These are phyloP conservation scores for Gamarada debralockiae DNA, from an alignment of 495 filamentous ascomycete species.

Conservation along the genomic window DNA sequence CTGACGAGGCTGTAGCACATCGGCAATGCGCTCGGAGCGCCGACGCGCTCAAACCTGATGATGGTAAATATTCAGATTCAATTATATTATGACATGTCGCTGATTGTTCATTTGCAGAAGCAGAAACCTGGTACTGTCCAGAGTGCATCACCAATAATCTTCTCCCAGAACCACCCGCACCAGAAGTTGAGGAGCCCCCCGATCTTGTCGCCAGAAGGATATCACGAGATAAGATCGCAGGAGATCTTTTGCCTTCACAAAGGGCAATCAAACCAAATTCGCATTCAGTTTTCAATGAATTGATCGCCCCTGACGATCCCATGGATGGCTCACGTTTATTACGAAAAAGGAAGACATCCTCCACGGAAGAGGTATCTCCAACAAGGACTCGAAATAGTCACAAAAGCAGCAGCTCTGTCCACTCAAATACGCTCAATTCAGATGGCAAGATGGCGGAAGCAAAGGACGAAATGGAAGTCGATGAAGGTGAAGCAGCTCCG, in stretches of 20 bases:
- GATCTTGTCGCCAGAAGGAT: conserved; percentile 17
- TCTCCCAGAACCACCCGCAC: conserved; percentile 42
- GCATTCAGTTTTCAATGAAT: conserved; percentile 79
- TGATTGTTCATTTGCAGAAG: conserved; percentile 38
- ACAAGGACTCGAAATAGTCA: conserved; percentile 19
- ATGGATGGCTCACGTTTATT: conserved; percentile 83
- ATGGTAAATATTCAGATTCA: conserved; percentile 49
- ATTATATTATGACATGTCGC: neutral
- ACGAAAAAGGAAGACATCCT: conserved; percentile 76
- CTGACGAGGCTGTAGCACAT: conserved; percentile 65
- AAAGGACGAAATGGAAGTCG: conserved; percentile 2
- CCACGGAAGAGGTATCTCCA: conserved; percentile 19
- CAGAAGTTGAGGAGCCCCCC: conserved; percentile 19
- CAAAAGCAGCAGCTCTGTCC: conserved; percentile 11
- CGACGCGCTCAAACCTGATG: conserved; percentile 62
- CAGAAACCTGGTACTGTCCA: conserved; percentile 74
- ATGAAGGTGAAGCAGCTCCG: neutral
- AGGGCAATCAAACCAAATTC: conserved; percentile 68
- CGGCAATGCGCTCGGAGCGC: conserved; percentile 86
- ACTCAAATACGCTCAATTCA: neutral
- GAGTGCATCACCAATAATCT: conserved; percentile 67
- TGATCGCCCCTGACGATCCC: conserved; percentile 75
- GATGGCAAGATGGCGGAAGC: conserved; percentile 12
- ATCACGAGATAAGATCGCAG: conserved; percentile 35
- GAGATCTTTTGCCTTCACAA: conserved; percentile 74